Percentiles rank a stretch among this genome's conserved stretches.
These are phyloP conservation scores for Pelargonium myrrhifolium DNA, from an alignment of 441 rosid genomes.

Conservation along the genomic window DNA sequence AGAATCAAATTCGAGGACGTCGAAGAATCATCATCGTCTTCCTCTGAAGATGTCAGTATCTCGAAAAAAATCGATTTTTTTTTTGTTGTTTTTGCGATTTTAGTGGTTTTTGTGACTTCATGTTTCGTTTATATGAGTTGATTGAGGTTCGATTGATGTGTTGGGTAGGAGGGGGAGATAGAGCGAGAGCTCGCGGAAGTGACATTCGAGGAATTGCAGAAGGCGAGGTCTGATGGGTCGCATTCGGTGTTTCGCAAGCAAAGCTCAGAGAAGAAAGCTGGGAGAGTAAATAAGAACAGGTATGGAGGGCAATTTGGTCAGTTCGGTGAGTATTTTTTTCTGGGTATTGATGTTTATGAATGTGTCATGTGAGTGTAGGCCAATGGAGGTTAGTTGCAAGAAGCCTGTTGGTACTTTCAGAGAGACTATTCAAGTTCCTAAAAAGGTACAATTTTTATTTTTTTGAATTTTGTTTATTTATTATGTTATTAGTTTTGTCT, in stretches of 20 bases:
- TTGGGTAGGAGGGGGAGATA: conserved; percentile 22
- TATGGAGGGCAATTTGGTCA: background rate
- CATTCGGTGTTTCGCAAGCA: conserved; percentile 17
- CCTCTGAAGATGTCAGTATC: conserved; percentile 17
- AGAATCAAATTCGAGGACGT: conserved; percentile 19
- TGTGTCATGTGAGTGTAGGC: conserved; percentile 2
- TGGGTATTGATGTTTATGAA: background rate
- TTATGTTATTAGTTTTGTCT: background rate
- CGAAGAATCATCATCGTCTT: conserved; percentile 19
- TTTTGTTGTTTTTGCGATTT: background rate
- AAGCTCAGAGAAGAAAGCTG: conserved; percentile 17
- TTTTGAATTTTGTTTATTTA: too few relatives aligned
- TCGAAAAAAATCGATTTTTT: background rate
- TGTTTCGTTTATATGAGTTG: too few relatives aligned
- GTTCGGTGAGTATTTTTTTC: too few relatives aligned
- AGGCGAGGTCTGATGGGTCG: conserved; percentile 23
- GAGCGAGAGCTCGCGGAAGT: conserved; percentile 22
- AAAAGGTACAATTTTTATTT: conserved; percentile 10
- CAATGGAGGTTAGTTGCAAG: conserved; percentile 24
- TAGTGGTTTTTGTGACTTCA: background rate
- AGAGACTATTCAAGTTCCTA: conserved; percentile 24
- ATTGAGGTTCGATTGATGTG: background rate
- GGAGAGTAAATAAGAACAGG: conserved; percentile 46
- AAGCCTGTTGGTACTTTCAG: conserved; percentile 22
- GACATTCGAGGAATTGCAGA: conserved; percentile 26